Percentiles rank a stretch among this genome's conserved stretches.
Evolutionary conservation across 768 basidiomycete species (phyloP).

Genomic region (Lactifluus pinguis): DNA sequence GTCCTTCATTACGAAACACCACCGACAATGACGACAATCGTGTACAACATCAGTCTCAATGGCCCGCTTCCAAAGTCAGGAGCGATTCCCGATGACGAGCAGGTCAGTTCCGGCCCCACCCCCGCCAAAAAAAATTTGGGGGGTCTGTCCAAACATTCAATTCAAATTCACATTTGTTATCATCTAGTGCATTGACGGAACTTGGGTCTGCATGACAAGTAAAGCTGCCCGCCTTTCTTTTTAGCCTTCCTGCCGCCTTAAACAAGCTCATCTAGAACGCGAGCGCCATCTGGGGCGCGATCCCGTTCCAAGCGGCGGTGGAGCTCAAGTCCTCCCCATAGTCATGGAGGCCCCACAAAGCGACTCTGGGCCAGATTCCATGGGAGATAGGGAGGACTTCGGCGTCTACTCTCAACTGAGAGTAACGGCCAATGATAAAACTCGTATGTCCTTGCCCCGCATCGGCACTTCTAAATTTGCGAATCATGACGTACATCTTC

Average conservation of each 20-base stretch:
- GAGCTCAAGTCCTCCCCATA: slow-evolving; percentile 2
- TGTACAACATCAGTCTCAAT: slow-evolving; percentile 23
- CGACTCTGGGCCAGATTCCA: background rate
- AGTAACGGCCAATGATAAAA: background rate
- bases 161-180: background rate
- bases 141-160: too few species aligned
- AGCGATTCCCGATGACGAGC: slow-evolving; percentile 21
- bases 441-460: background rate
- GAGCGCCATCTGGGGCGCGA: slow-evolving; percentile 1
- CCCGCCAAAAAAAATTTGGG: background rate
- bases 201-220: slow-evolving; percentile 19
- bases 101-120: slow-evolving; percentile 23
- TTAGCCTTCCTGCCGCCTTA: background rate
- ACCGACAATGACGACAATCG: slow-evolving; percentile 25
- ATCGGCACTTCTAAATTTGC: background rate
- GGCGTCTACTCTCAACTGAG: slow-evolving; percentile 7
- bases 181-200: slow-evolving; percentile 12
- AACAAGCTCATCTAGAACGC: slow-evolving; percentile 1
- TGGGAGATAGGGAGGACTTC: slow-evolving; percentile 1
- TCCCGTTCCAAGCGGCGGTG: background rate
- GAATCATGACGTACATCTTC: background rate
- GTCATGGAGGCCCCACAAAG: background rate
- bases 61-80: slow-evolving; percentile 23
- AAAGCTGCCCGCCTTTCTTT: background rate
- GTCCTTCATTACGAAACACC: slow-evolving; percentile 20